These are phyloP conservation scores for Colletotrichum acutatum DNA, from an alignment of 2,329 filamentous ascomycete genomes.

Conservation along the genomic window DNA sequence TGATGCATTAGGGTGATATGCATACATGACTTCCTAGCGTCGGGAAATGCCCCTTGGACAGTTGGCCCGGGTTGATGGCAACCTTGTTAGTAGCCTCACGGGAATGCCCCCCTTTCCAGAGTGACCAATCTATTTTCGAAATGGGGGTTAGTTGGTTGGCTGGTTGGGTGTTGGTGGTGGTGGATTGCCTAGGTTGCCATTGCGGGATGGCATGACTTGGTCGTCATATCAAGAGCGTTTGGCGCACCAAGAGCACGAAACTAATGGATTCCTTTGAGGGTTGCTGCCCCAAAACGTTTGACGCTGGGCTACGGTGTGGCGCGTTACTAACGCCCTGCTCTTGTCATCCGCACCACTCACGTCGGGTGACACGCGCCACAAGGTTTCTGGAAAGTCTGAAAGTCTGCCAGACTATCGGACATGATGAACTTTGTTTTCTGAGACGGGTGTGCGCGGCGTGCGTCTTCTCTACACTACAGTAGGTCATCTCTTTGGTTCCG, in stretches of 20 bases:
- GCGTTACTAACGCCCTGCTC: slow-evolving; percentile 23
- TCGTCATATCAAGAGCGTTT: neutral
- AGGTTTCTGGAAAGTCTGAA: neutral
- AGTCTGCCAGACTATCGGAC: slow-evolving; percentile 10
- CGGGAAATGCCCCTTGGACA: neutral
- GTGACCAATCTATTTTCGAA: neutral
- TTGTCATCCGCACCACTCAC: slow-evolving; percentile 21
- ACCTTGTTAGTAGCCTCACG: neutral
- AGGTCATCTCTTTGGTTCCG: neutral
- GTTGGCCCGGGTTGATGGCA: neutral
- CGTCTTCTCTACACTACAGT: no score
- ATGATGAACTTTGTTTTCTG: slow-evolving; percentile 12
- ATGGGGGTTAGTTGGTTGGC: neutral
- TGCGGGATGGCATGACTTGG: slow-evolving; percentile 3
- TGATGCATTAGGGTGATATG: neutral
- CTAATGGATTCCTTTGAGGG: neutral
- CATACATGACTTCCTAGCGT: neutral
- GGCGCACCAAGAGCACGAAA: neutral
- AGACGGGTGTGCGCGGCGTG: neutral
- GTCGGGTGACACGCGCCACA: slow-evolving; percentile 5
- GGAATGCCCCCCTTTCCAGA: neutral
- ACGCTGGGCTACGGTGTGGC: slow-evolving; percentile 20
- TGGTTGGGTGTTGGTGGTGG: no score
- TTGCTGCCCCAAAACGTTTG: slow-evolving; percentile 12
- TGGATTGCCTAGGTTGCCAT: neutral